Base-by-base conservation (phyloP, 768 basidiomycete species). In the Amanita thiersii region DNA sequence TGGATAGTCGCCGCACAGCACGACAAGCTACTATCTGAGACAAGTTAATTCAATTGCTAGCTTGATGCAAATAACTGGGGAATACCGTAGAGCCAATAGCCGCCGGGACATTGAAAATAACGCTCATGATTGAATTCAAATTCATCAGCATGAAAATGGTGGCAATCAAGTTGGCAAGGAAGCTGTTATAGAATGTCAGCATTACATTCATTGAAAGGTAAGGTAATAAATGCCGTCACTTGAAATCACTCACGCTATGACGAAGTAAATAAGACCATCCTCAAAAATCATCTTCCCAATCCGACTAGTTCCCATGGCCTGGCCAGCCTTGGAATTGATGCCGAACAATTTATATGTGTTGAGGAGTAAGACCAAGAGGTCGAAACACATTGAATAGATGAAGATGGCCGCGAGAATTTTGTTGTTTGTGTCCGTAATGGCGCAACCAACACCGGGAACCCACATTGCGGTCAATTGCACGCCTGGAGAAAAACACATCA, bases 301-400 rank as follows among this genome's bases (percentile, higher is more conserved):
- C 37, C 66, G 67, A 49, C 68, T 74, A 26, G 59, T 54, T 14
- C 56, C 61, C 47, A 56, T 50, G 19, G 48, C 52, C 26, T 30
- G 40, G 31, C 4, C 50, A 35, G 12, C 15, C 45, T 32, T 48
- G 45, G 50, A 29, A 37, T 48, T 49, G 2, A 54, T 40, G 1
- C 62, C 56, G 6, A 64, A 47, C 17, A 86, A 69, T 53, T 80
- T 84, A 58, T 72, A 76, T 9, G 69, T 72, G 26, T 73, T 82
- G 48, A 86, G 58, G 18, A 63, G 45, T 33, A 85, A 66, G 28
- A 84, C 79, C 20, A 70, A 44, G 15, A 81, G 60, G 54, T 86
- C 84, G 53, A 86, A 83, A 52, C 66, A 64, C 84, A 86, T 86
- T 21, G 81, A 77, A 50, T 86, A 86, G 23, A 84, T 79, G 57